Percentiles rank a stretch among this genome's conserved stretches.
Evolutionary conservation across 306 rosid species (phyloP).

Genomic region (Prunus fruticosa): DNA sequence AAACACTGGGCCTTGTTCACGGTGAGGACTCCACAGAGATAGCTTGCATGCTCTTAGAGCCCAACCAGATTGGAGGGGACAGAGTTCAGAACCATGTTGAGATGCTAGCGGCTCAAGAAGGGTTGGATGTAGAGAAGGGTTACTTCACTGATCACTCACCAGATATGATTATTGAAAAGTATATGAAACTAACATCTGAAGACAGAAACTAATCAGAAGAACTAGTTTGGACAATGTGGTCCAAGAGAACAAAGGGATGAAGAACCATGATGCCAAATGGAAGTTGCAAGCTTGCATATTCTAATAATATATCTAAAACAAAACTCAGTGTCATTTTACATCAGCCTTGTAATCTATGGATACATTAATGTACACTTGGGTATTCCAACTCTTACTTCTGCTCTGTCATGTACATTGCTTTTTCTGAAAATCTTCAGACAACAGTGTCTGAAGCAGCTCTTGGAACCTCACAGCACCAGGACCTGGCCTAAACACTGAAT

Average conservation of each 20-base stretch:
- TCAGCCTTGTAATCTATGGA: slow-evolving; percentile 34
- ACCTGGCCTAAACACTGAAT: slow-evolving; percentile 67
- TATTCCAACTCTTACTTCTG: slow-evolving; percentile 22
- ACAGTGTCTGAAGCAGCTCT: slow-evolving; percentile 51
- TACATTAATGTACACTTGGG: slow-evolving; percentile 59
- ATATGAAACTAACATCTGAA: slow-evolving; percentile 43
- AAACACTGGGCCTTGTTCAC: slow-evolving; percentile 54
- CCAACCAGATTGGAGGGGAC: slow-evolving; percentile 70
- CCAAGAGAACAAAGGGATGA: slow-evolving; percentile 2
- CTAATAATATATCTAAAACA: slow-evolving; percentile 20
- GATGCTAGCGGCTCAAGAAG: slow-evolving; percentile 67
- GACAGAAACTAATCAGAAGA: slow-evolving; percentile 21
- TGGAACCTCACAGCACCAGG: slow-evolving; percentile 71
- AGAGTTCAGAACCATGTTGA: slow-evolving; percentile 66
- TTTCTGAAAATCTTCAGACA: slow-evolving; percentile 58
- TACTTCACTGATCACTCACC: slow-evolving; percentile 78
- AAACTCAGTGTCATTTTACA: slow-evolving; percentile 41
- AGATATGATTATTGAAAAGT: slow-evolving; percentile 55
- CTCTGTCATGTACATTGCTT: slow-evolving; percentile 66
- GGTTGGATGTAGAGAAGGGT: slow-evolving; percentile 76
- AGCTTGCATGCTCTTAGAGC: slow-evolving; percentile 81
- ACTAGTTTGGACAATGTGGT: neutral
- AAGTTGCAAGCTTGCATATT: slow-evolving; percentile 26
- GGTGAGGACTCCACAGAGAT: slow-evolving; percentile 65
- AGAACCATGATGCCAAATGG: slow-evolving; percentile 32